Conservation (phyloP, 2,329 filamentous ascomycete genomes). For the Fusarium pseudonygamai region DNA sequence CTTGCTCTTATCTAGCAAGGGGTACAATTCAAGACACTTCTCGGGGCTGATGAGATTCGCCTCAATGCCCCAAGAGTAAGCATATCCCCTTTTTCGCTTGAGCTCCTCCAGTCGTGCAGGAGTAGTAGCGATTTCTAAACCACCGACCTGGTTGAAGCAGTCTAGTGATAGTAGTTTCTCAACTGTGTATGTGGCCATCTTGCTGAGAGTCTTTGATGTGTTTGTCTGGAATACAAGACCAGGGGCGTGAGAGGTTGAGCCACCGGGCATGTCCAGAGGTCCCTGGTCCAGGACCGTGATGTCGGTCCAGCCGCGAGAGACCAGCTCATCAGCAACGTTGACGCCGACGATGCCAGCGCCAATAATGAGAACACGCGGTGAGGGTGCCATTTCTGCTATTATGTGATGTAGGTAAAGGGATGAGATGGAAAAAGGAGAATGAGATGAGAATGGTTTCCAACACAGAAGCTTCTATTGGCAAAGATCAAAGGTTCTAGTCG, state of each 20-base stretch:
- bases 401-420: neutral
- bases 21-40: slow-evolving; percentile 63
- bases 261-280: slow-evolving; percentile 68
- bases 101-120: slow-evolving; percentile 67
- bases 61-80: slow-evolving; percentile 68
- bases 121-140: slow-evolving; percentile 70
- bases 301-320: slow-evolving; percentile 68
- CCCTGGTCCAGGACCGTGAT: slow-evolving; percentile 74
- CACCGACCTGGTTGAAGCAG: slow-evolving; percentile 72
- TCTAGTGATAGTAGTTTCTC: slow-evolving; percentile 66
- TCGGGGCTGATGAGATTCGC: slow-evolving; percentile 61
- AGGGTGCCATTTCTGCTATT: slow-evolving; percentile 23
- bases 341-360: slow-evolving; percentile 72
- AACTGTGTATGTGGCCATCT: slow-evolving; percentile 69
- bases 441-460: slow-evolving; percentile 13
- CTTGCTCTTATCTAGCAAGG: slow-evolving; percentile 61
- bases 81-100: slow-evolving; percentile 70
- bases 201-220: slow-evolving; percentile 64
- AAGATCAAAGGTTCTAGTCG: slow-evolving; percentile 11
- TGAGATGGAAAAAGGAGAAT: neutral
- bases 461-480: slow-evolving; percentile 26
- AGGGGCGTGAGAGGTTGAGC: slow-evolving; percentile 72
- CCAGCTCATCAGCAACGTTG: slow-evolving; percentile 71
- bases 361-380: slow-evolving; percentile 64
- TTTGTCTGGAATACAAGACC: slow-evolving; percentile 73